Evolutionary conservation across 2,329 filamentous ascomycete species (phyloP), one percentile per base, ranked within the genome.

Genomic region (Talaromyces sp.): DNA sequence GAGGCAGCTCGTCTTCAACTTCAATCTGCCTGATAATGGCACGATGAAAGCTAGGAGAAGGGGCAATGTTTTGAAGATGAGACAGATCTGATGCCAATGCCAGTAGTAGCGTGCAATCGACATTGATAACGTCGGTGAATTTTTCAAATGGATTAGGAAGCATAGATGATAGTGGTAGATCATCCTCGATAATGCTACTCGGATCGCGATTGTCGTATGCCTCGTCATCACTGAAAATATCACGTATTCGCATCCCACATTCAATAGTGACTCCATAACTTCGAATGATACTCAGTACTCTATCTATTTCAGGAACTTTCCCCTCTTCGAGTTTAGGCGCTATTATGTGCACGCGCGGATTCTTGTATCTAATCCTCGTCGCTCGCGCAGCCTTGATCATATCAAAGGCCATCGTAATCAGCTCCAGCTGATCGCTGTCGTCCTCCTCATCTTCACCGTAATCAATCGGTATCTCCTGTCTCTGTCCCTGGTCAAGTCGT

Each of bases 51-150:
- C 79, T 82, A n/a, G 82, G 80, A 39, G 83, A 78, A 54, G 82
- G 79, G 2, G 76, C 70, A 61, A 78, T 77, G 43, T 71, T 69
- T 63, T 75, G 72, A 39, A 77, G 77, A 72, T 93, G 89, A 1
- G 88, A 90, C 31, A 93, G 86, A 70, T 93, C 90, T 0, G 90
- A 92, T 1, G 89, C 85, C 2, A 93, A 79, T 4, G 89, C 90
- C 5, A 93, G 83, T 6, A 93, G 82, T 56, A 92, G 85, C 1
- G 90, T 92, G 68, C 80, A 82, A 67, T 84, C 82, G 57, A 82
- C 75, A 68, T 82, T 82, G 50, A 83, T 67, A 11, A 74, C 77
- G 10, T 75, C 50, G n/a, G 79, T 82, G 68, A 81, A 75, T 24
- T 74, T 72, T 57, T 77, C 75, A 71, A 76, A 77, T 14, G 75